Percentiles rank a stretch among this genome's conserved stretches.
phyloP scores from a whole-genome alignment of 768 basidiomycete genomes.

The Daedaleopsis sinensis region DNA sequence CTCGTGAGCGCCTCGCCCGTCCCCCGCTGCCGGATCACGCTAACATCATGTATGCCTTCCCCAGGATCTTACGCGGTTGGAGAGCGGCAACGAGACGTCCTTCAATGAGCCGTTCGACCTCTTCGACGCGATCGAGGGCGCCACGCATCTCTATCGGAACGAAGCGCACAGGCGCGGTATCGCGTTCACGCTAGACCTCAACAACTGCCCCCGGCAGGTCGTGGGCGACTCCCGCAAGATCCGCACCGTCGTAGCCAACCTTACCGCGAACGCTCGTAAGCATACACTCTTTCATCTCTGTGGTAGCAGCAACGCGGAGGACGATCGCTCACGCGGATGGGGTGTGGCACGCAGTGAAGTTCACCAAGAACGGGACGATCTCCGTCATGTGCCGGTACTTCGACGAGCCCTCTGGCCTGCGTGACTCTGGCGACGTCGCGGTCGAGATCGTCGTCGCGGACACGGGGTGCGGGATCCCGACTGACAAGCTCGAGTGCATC shows the following conservation, averaged over 20 bases:
- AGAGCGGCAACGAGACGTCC: slow-evolving; percentile 73
- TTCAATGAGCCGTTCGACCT: slow-evolving; percentile 81
- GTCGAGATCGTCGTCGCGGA: slow-evolving; percentile 75
- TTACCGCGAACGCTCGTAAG: slow-evolving; percentile 75
- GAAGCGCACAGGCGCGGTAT: slow-evolving; percentile 69
- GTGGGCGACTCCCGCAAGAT: slow-evolving; percentile 78
- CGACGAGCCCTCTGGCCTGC: slow-evolving; percentile 54
- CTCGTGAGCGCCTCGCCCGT: slow-evolving; percentile 42
- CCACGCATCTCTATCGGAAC: slow-evolving; percentile 60
- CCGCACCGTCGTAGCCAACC: slow-evolving; percentile 73
- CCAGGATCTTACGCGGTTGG: slow-evolving; percentile 75
- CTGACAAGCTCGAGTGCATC: slow-evolving; percentile 69
- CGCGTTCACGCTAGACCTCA: slow-evolving; percentile 58
- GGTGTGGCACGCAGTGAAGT: slow-evolving; percentile 61
- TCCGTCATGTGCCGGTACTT: slow-evolving; percentile 57
- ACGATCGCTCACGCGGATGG: background rate
- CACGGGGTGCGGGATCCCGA: slow-evolving; percentile 72
- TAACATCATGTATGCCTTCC: background rate
- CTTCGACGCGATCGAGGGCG: slow-evolving; percentile 59
- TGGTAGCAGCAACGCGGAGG: too few relatives aligned
- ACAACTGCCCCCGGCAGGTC: slow-evolving; percentile 57
- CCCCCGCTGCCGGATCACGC: background rate
- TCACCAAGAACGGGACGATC: slow-evolving; percentile 63
- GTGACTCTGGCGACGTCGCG: slow-evolving; percentile 47
- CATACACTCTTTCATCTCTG: too few relatives aligned